Conservation (phyloP, 306 rosid species). For the Acacia confusa region DNA sequence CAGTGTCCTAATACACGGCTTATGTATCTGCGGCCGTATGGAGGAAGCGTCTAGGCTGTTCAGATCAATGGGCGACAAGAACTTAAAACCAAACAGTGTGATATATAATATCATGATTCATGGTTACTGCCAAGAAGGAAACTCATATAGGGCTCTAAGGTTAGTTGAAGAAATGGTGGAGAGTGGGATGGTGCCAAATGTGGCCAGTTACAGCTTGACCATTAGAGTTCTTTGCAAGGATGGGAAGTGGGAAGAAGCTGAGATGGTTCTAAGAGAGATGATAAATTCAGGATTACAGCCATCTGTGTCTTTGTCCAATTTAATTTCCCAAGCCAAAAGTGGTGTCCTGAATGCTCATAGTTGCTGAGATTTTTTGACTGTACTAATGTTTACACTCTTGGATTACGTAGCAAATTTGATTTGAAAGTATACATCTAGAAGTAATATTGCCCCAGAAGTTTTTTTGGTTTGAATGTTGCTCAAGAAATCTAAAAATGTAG, state of each 20-base stretch:
- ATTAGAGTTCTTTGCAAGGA: conserved; percentile 62
- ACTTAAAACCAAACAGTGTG: conserved; percentile 60
- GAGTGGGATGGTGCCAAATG: conserved; percentile 62
- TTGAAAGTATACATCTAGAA: too few species aligned
- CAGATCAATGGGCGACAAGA: conserved; percentile 50
- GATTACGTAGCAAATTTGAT: too few species aligned
- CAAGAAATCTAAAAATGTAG: too few species aligned
- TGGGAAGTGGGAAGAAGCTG: conserved; percentile 66
- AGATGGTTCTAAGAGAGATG: conserved; percentile 52
- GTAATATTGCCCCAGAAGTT: too few species aligned
- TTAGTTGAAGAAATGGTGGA: conserved; percentile 67
- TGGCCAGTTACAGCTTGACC: conserved; percentile 59
- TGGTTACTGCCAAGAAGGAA: conserved; percentile 82
- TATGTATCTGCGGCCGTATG: conserved; percentile 62
- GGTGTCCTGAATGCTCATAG: conserved; percentile 13
- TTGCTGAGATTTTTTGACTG: neutral
- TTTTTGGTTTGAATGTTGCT: too few species aligned
- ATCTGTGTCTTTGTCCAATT: conserved; percentile 47
- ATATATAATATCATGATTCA: conserved; percentile 65
- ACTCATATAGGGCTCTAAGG: conserved; percentile 71
- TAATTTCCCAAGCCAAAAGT: conserved; percentile 38
- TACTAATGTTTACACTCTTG: neutral
- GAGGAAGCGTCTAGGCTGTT: conserved; percentile 62
- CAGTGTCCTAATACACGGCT: conserved; percentile 73
- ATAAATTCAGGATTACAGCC: conserved; percentile 49